These are phyloP conservation scores for Septoria linicola DNA, from an alignment of 2,329 filamentous ascomycete species.

Conservation along the genomic window DNA sequence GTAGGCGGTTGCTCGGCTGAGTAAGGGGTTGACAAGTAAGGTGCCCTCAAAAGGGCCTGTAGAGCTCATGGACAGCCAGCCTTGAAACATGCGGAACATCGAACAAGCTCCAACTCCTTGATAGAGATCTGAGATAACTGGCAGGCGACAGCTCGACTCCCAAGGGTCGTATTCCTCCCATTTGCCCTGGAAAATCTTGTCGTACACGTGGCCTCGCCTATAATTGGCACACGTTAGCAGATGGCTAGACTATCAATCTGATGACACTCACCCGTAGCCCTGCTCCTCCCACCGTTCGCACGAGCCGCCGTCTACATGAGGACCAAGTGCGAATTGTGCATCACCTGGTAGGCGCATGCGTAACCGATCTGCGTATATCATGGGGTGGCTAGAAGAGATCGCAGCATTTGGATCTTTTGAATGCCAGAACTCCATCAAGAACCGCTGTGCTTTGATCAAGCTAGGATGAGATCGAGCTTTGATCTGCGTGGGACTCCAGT, in stretches of 20 bases:
- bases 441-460: constrained; percentile 48
- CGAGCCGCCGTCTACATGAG: constrained; percentile 55
- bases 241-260: neutral
- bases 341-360: constrained; percentile 57
- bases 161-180: constrained; percentile 85
- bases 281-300: constrained; percentile 56
- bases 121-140: constrained; percentile 72
- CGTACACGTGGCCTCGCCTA: constrained; percentile 63
- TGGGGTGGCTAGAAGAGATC: constrained; percentile 48
- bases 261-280: constrained; percentile 51
- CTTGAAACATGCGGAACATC: constrained; percentile 86
- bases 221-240: neutral
- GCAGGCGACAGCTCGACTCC: constrained; percentile 69
- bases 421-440: constrained; percentile 53
- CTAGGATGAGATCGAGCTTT: constrained; percentile 49
- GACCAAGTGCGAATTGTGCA: constrained; percentile 54
- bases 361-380: constrained; percentile 51
- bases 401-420: constrained; percentile 44
- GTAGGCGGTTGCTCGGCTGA: constrained; percentile 75
- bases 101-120: constrained; percentile 77
- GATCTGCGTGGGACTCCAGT: constrained; percentile 51
- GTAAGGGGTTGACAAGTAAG: constrained; percentile 74
- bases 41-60: constrained; percentile 74
- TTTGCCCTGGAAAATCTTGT: constrained; percentile 66
- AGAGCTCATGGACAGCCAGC: constrained; percentile 79